Base-by-base conservation (phyloP, 2,329 filamentous ascomycete genomes). In the Fusarium tricinctum region DNA sequence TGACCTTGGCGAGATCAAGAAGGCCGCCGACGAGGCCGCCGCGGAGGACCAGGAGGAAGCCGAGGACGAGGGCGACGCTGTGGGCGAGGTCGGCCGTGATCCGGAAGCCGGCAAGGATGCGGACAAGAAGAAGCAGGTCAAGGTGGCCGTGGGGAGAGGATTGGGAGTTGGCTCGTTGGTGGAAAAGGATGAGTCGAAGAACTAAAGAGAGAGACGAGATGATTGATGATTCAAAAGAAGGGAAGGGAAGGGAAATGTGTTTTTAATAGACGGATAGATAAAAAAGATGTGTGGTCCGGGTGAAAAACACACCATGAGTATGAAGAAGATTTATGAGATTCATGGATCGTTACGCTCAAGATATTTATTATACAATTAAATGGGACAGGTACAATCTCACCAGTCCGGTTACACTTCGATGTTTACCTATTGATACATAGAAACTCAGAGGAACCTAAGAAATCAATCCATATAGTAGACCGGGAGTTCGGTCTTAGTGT, bases 91-190 rank as follows among this genome's bases (percentile, higher is more conserved):
- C 15, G 90, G 89, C n/a, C 76, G 79, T 61, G 82, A 84, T 46
- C 83, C 82, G 14, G 74, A 77, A 59, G 76, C 71, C 15, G 72
- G 61, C 48, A 79, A 76, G 57, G 77, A 75, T 30, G 79, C 56
- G 10, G 59, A 63, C 8, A 52, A 35, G 15, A 57, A 77, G 50
- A 84, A 87, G 52, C 92, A 91, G 88, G 85, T 91, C 69, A 94
- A 93, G 82, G 92, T 97, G 63, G 94, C 93, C 81, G 91, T 97
- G 50, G 94, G 94, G 17, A 84, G 93, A 73, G 86, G 85, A 1
- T 77, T 97, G 49, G 94, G 94, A 3, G 94, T 97, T 1, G 92
- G 90, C 4, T 90, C 91, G 70, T 79, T 94, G 75, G 90, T 94
- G 22, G 91, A 94, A 83, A 89, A 88, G 81, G 87, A 88, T 66